Evolutionary conservation across 2,329 filamentous ascomycete genomes (phyloP), one percentile per base, ranked within the genome.

Genomic region (Neofusicoccum parvum): DNA sequence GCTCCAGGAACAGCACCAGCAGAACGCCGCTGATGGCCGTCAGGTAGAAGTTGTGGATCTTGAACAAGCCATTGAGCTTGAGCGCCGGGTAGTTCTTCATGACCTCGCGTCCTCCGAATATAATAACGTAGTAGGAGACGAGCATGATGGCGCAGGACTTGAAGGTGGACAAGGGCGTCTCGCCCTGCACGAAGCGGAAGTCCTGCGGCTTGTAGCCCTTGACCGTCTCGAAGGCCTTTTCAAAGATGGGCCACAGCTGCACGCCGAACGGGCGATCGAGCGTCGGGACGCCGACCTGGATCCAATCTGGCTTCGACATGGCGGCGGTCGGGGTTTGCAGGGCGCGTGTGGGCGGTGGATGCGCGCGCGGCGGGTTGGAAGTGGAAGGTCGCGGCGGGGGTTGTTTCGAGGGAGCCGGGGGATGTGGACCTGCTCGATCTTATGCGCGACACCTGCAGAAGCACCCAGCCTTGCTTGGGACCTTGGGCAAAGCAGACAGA

Each of bases 11-110:
- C 72, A 99, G 88, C 65, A 84, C 89, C 75, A 99, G 81, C 62
- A 99, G 86, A 60, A 88, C 84, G 67, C 82, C 90, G 78, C 92
- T 96, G 83, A 97, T 92, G 70, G 87, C 82, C 54, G 94, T 98
- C 76, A 99, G 84, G 83, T 94, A 89, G 74, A 98, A 90, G 86
- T 99, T 99, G 88, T 99, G 94, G 76, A 97, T 86, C 82, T 97
- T 91, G 86, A 98, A 98, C 66, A 95, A 83, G 15, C 86, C 83
- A 84, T 92, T 95, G 75, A 98, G 87, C 86, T 96, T 92, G 83
- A 95, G 90, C 23, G 94, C 86, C 76, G 90, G 85, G 69, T 92
- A 88, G 75, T 91, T 90, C 81, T 92, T 92, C 95, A 99, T 98
- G 73, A 93, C 78, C 81, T 96, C 92, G 70, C 94, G 88, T 67